Conservation (phyloP, 805 yeast genomes). For the Torulaspora quercuum region DNA sequence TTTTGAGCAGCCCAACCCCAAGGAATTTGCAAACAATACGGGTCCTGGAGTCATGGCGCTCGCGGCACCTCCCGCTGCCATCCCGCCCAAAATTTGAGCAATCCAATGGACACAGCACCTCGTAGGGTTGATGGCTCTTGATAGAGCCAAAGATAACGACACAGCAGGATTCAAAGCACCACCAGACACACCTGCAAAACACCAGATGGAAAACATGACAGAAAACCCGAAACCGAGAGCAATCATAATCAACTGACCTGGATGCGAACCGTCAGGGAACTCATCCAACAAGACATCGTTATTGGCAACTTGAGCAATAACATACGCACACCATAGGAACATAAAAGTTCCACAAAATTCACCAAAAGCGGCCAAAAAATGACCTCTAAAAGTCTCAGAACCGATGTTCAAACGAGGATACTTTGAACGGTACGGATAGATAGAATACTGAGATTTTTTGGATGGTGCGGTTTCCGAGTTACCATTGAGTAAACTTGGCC, state of each 20-base stretch:
- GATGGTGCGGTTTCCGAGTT: not conserved
- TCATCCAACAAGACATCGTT: constrained; percentile 41
- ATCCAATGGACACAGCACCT: constrained; percentile 64
- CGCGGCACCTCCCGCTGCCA: constrained; percentile 91
- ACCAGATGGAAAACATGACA: constrained; percentile 48
- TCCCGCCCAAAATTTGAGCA: constrained; percentile 76
- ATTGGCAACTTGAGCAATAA: constrained; percentile 82
- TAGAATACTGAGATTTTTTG: constrained; percentile 3
- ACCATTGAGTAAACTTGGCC: constrained; percentile 1
- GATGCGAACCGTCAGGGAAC: constrained; percentile 47
- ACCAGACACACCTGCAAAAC: constrained; percentile 65
- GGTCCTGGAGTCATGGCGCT: constrained; percentile 81
- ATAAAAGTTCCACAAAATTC: constrained; percentile 85
- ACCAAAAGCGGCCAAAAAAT: constrained; percentile 64
- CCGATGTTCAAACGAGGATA: constrained; percentile 39
- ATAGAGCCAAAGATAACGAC: constrained; percentile 65
- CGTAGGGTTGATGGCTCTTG: constrained; percentile 68
- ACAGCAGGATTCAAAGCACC: constrained; percentile 92
- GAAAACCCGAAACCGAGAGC: constrained; percentile 84
- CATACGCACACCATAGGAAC: constrained; percentile 76
- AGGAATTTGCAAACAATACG: constrained; percentile 62
- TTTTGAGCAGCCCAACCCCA: constrained; percentile 70
- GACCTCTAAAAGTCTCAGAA: constrained; percentile 50
- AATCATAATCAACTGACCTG: constrained; percentile 71
- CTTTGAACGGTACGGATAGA: constrained; percentile 13